phyloP scores from a whole-genome alignment of 345 rosid species.

The Boechera divaricarpa region DNA sequence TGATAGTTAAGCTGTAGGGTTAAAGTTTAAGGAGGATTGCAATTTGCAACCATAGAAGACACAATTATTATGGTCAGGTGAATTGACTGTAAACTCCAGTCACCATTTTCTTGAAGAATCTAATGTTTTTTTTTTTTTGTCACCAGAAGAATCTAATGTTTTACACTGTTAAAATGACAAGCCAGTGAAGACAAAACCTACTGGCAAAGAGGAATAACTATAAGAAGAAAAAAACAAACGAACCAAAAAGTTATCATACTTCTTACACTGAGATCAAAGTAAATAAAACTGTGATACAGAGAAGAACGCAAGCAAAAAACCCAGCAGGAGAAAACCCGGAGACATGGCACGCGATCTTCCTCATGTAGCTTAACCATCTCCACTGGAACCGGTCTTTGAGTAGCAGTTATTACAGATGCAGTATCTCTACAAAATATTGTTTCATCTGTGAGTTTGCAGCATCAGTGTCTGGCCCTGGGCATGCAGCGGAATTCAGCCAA shows the following conservation, averaged over 20 bases:
- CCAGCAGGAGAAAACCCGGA: slow-evolving; percentile 46
- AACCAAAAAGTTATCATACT: neutral
- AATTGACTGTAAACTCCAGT: slow-evolving; percentile 17
- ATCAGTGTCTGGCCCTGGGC: slow-evolving; percentile 90
- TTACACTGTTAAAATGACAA: slow-evolving; percentile 35
- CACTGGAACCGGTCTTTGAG: slow-evolving; percentile 21
- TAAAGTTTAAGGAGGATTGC: neutral
- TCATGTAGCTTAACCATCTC: slow-evolving; percentile 23
- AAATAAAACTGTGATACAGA: slow-evolving; percentile 57
- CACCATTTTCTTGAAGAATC: slow-evolving; percentile 34
- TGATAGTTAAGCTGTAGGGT: neutral
- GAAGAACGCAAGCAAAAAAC: slow-evolving; percentile 53
- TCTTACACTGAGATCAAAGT: slow-evolving; percentile 32
- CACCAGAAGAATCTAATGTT: slow-evolving; percentile 32
- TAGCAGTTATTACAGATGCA: slow-evolving; percentile 17
- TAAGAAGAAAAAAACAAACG: slow-evolving; percentile 13
- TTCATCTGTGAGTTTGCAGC: slow-evolving; percentile 35
- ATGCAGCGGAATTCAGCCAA: slow-evolving; percentile 95
- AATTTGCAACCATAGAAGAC: neutral
- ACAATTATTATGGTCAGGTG: neutral
- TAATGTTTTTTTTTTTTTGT: slow-evolving; percentile 2
- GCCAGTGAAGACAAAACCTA: slow-evolving; percentile 37
- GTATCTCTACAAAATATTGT: slow-evolving; percentile 19
- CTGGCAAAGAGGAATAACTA: slow-evolving; percentile 33
- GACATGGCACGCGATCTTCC: slow-evolving; percentile 37